Conservation (phyloP, 2,329 filamentous ascomycete genomes). For the Paradendryphiella salina region DNA sequence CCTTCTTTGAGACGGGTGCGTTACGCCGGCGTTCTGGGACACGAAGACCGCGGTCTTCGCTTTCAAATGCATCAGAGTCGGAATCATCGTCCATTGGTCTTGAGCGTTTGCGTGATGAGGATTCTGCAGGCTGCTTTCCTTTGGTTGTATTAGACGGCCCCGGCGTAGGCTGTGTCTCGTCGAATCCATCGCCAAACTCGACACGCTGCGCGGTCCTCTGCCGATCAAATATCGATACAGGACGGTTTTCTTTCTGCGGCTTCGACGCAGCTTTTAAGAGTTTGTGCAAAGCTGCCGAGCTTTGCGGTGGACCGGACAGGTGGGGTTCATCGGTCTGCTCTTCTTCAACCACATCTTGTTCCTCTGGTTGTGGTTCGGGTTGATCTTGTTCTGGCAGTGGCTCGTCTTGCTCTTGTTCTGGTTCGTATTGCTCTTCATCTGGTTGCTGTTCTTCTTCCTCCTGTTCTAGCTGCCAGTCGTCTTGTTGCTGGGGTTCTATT, state of each 20-base stretch:
- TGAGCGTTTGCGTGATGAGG: slow-evolving; percentile 31
- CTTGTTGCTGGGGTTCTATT: slow-evolving; percentile 11
- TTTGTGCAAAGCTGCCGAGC: slow-evolving; percentile 26
- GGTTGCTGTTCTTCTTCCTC: slow-evolving; percentile 12
- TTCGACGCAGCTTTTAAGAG: slow-evolving; percentile 24
- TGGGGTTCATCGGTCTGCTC: slow-evolving; percentile 14
- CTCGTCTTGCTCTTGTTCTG: not conserved
- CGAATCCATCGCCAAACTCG: slow-evolving; percentile 46
- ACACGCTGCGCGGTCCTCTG: slow-evolving; percentile 47
- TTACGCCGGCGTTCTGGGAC: slow-evolving; percentile 44
- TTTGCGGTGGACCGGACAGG: slow-evolving; percentile 25
- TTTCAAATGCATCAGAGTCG: slow-evolving; percentile 53
- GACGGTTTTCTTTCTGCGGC: slow-evolving; percentile 43
- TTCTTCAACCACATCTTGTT: slow-evolving; percentile 4
- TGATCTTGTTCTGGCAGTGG: not conserved
- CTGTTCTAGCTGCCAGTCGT: slow-evolving; percentile 6
- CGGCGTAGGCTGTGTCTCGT: slow-evolving; percentile 32
- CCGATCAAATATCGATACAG: slow-evolving; percentile 45
- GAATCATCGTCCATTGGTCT: slow-evolving; percentile 31
- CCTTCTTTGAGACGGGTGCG: slow-evolving; percentile 36
- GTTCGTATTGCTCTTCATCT: slow-evolving; percentile 5
- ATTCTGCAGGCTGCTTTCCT: slow-evolving; percentile 34
- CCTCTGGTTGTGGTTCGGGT: slow-evolving; percentile 5
- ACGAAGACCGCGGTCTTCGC: slow-evolving; percentile 42
- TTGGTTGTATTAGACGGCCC: slow-evolving; percentile 29